These are phyloP conservation scores for Fusarium nodosum DNA, from an alignment of 2,329 filamentous ascomycete genomes.

Conservation along the genomic window DNA sequence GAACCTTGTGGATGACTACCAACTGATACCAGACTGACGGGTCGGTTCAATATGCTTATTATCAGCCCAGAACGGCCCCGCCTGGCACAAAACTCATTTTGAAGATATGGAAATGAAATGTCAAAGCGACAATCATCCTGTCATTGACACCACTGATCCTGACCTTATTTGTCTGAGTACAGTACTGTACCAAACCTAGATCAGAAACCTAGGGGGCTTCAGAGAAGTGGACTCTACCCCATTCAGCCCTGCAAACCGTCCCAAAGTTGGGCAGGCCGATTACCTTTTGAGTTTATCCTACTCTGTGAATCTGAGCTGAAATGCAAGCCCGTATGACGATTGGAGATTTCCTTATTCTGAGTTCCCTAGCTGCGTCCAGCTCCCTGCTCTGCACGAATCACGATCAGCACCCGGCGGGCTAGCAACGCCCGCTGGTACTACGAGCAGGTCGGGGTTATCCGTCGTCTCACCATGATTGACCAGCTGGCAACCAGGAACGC, in stretches of 20 bases:
- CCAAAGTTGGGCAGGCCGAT: slow-evolving; percentile 20
- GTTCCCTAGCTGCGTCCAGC: slow-evolving; percentile 42
- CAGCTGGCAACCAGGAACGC: slow-evolving; percentile 38
- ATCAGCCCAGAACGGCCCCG: slow-evolving; percentile 11
- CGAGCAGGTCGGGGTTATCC: slow-evolving; percentile 33
- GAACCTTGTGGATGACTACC: slow-evolving; percentile 20
- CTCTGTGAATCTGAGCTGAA: slow-evolving; percentile 38
- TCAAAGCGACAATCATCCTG: neutral
- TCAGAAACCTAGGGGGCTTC: slow-evolving; percentile 17
- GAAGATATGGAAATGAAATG: slow-evolving; percentile 7
- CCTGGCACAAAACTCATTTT: slow-evolving; percentile 11
- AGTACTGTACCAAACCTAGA: neutral
- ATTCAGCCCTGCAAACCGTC: slow-evolving; percentile 47
- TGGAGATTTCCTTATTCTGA: slow-evolving; percentile 36
- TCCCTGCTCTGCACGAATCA: slow-evolving; percentile 46
- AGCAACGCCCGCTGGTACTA: slow-evolving; percentile 42
- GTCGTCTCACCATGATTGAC: slow-evolving; percentile 44
- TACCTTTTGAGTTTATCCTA: slow-evolving; percentile 22
- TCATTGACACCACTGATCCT: slow-evolving; percentile 4
- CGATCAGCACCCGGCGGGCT: slow-evolving; percentile 14
- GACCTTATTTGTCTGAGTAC: neutral
- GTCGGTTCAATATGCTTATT: slow-evolving; percentile 23
- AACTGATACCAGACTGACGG: slow-evolving; percentile 27
- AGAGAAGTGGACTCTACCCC: slow-evolving; percentile 28
- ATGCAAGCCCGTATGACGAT: slow-evolving; percentile 37